A percentile compares a stretch with the other conserved stretches of the same genome.
phyloP scores from a whole-genome alignment of 257 asterid genomes.

The Linaria vulgaris region DNA sequence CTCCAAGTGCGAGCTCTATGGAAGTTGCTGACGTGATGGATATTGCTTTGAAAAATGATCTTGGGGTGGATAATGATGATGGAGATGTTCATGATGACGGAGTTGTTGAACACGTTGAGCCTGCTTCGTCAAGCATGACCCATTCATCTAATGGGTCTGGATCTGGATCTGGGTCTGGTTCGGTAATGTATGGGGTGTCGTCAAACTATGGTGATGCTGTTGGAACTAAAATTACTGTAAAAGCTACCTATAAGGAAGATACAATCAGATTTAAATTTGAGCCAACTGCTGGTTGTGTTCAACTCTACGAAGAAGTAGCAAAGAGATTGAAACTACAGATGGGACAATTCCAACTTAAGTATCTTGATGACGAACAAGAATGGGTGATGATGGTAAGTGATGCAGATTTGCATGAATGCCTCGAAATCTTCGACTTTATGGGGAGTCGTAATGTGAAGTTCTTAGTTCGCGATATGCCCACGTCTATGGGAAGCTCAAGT shows the following conservation, averaged over 20 bases:
- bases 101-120: conserved; percentile 33
- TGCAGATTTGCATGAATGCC: conserved; percentile 65
- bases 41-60: conserved; percentile 12
- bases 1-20: conserved; percentile 34
- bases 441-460: conserved; percentile 52
- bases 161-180: conserved; percentile 29
- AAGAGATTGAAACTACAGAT: conserved; percentile 53
- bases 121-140: conserved; percentile 44
- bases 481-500: conserved; percentile 42
- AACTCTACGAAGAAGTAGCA: conserved; percentile 62
- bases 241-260: conserved; percentile 59
- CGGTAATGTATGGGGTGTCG: conserved; percentile 37
- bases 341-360: conserved; percentile 65
- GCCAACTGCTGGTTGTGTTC: conserved; percentile 44
- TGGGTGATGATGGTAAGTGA: conserved; percentile 81
- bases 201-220: conserved; percentile 45
- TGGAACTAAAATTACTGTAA: conserved; percentile 44
- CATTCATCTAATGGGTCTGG: conserved; percentile 49
- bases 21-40: conserved; percentile 23
- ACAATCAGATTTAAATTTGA: conserved; percentile 63
- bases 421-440: conserved; percentile 45
- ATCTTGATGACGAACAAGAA: conserved; percentile 76
- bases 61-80: conserved; percentile 25
- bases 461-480: conserved; percentile 39
- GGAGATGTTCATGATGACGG: conserved; percentile 18